Evolutionary conservation across 129 eudicot species (phyloP), one percentile per base, ranked within the genome.

Genomic region (Oenanthe sinensis): DNA sequence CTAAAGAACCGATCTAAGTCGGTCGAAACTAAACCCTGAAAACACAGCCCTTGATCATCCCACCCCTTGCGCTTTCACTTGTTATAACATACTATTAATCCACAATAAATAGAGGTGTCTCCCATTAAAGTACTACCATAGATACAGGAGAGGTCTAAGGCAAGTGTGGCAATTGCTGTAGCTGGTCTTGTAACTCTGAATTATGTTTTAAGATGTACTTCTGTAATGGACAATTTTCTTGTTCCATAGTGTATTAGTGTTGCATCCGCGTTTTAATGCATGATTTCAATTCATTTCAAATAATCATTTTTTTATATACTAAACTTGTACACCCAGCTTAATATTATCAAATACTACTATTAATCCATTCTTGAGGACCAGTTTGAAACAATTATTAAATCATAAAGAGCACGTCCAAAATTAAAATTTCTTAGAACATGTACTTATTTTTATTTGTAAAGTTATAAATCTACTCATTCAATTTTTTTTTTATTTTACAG

Each of bases 1-100:
- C n/a, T n/a, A 89, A 90, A 81, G 92, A 88, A 85, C 88, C 87
- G 44, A 83, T 86, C 68, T 33, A 85, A 82, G 68, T 80, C 87
- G 0, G 81, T 73, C 26, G 84, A 86, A 19, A 68, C 85, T 74
- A 85, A 80, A 78, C 89, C 84, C 13, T 82, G 78, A 86, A 62
- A 48, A 8, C 16, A 7, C 16, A n/a, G 58, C 26, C 55, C 75
- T 43, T 43, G n/a, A 3, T 48, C 17, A 20, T 72, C 54, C 28
- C 36, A 19, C 37, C 17, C 36, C 69, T 24, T 43, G 45, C 4
- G 14, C 36, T 24, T 24, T n/a, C 6, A n/a, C 24, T 14, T 22
- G 36, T 20, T 44, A 3, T 11, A 4, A n/a, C 54, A 60, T 60
- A 12, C 9, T 60, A 3, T 44, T 16, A n/a, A 33, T 44, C 76